These are phyloP conservation scores for Lipomyces sp. DNA, from an alignment of 805 yeast genomes.

Conservation along the genomic window DNA sequence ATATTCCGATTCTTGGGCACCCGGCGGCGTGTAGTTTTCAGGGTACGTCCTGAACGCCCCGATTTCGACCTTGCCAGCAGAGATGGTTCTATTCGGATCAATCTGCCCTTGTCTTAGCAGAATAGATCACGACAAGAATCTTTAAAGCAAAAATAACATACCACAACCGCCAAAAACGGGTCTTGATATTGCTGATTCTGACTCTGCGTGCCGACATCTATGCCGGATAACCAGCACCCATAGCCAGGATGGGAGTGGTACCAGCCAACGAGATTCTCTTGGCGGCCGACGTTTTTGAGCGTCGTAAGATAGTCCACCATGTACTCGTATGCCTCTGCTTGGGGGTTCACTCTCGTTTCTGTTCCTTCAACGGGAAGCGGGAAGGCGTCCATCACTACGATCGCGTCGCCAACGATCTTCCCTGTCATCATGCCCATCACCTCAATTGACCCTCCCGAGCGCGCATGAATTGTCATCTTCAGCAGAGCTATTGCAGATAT, in stretches of 20 bases:
- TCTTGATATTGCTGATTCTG: slow-evolving; percentile 87
- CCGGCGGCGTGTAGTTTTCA: slow-evolving; percentile 37
- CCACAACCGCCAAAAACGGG: slow-evolving; percentile 83
- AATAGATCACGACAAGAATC: neutral
- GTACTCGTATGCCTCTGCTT: slow-evolving; percentile 88
- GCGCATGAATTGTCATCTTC: slow-evolving; percentile 77
- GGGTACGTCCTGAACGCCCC: slow-evolving; percentile 83
- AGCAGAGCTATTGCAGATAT: slow-evolving; percentile 68
- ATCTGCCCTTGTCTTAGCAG: slow-evolving; percentile 38
- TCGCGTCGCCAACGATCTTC: slow-evolving; percentile 50
- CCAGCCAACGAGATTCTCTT: slow-evolving; percentile 90
- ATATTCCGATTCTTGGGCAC: slow-evolving; percentile 16
- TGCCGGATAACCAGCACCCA: slow-evolving; percentile 93
- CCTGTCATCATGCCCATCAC: slow-evolving; percentile 96
- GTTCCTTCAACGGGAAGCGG: slow-evolving; percentile 94
- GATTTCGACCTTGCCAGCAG: slow-evolving; percentile 67
- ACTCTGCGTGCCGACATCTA: slow-evolving; percentile 85
- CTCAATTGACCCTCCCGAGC: slow-evolving; percentile 81
- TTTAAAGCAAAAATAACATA: slow-evolving; percentile 3
- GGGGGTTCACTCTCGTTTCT: slow-evolving; percentile 93
- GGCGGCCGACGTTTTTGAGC: slow-evolving; percentile 48
- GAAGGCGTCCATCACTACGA: slow-evolving; percentile 76
- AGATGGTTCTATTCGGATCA: slow-evolving; percentile 69
- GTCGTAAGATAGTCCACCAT: slow-evolving; percentile 79
- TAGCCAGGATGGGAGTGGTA: slow-evolving; percentile 96